Base-by-base conservation (phyloP, 176 grass and related monocot genomes). In the Musa beccarii region DNA sequence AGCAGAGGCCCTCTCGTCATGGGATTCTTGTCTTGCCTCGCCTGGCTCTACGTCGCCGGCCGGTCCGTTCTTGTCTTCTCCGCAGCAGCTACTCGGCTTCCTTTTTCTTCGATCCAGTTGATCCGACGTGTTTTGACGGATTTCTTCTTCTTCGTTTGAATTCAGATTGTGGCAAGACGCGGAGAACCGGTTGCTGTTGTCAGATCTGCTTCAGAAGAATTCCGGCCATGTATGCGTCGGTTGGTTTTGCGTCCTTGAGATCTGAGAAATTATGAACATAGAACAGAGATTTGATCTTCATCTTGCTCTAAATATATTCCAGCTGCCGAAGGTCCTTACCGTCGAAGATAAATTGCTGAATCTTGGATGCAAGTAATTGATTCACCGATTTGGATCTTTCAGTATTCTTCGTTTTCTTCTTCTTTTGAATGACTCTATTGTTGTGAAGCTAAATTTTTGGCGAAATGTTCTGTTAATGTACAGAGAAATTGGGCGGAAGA, bases 41-140 rank as follows among this genome's bases (percentile, higher is more conserved):
- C 95, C 29, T 99, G 95, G 91, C 88, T 99, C 76, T 99, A 99
- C 77, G 71, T 99, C 75, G 95, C 95, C 49, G 95, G 95, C 52
- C 78, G 91, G 88, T 94, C 72, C 66, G 79, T 49, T 63, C 69
- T 1, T 25, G 0, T 52, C 23, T 1, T 56, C 11, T 55, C 11
- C 13, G 6, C 24, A 9, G 24, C 0, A 6, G 2, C 57, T 70
- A 43, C 23, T 14, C 23, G 26, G 55, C 16, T 81, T n/a, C 13
- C n/a, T 54, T 43, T 43, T 79, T 56, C 11, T 56, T 34, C 7
- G 72, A 20, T 61, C 54, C 26, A 51, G 26, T 59, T 56, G 57
- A 72, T 63, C 20, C 19, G 8, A 14, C 68, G 22, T 10, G 1
- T 10, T 61, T 51, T 26, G 13, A 21, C 28, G 5, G 7, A 25